Evolutionary conservation across 768 basidiomycete genomes (phyloP), one percentile per base, ranked within the genome.

Genomic region (Phanerochaete sordida): DNA sequence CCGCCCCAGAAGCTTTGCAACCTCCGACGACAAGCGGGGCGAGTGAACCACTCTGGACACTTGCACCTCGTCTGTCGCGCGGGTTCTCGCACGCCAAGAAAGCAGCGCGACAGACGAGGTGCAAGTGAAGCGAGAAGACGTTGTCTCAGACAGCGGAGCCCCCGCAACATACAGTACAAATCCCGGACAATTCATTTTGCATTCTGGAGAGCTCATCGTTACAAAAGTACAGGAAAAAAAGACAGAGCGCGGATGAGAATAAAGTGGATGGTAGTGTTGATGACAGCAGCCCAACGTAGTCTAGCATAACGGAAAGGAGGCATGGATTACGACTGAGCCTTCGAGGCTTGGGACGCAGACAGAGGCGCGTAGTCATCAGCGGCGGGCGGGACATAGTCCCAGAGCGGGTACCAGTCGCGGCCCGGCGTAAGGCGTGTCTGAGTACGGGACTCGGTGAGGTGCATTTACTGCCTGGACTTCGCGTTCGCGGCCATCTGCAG

Each of bases 401-500:
- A 23, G 15, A 15, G 15, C 4, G 50, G 50, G n/a, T 28, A 27
- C 13, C n/a, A 51, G 50, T 51, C 50, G 15, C 28, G 23, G 50
- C 30, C 50, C n/a, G 31, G 33, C 28, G 30, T 28, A 21, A 15
- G 33, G n/a, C 27, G 13, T 31, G 30, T 26, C 26, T 28, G 50
- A 51, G 50, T 33, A 21, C 50, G n/a, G 27, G 30, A 28, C 31
- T 51, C 50, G 30, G 28, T 11, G 50, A 33, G 30, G 23, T 28
- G 28, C 30, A 33, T 54, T 54, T 54, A 54, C 37, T 54, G 33
- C 46, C n/a, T n/a, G n/a, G n/a, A n/a, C n/a, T 57, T 46, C 15
- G 56, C 44, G n/a, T 47, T 26, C 56, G 46, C 28, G 46, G 56
- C 56, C 56, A 57, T 57, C 56, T 57, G 27, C 21, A 31, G 21